A percentile compares a stretch with the other conserved stretches of the same genome.
Conservation (phyloP, 2,329 filamentous ascomycete genomes). For the Cordyceps javanica region DNA sequence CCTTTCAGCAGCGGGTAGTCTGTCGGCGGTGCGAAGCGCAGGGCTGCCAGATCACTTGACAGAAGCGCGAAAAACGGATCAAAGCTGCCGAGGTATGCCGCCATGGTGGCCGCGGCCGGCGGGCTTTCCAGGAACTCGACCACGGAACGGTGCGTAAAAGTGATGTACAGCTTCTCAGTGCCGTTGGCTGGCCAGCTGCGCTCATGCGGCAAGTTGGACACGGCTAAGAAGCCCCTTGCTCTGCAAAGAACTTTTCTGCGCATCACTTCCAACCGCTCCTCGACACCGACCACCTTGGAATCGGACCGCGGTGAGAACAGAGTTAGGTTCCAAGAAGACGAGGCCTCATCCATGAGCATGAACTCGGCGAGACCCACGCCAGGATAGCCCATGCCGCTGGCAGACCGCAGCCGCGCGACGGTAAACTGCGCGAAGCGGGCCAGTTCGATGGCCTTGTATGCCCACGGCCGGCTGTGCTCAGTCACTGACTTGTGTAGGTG, state of each 20-base stretch:
- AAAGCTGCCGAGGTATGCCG: not conserved
- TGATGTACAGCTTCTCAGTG: not conserved
- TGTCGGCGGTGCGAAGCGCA: not conserved
- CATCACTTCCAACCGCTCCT: not conserved
- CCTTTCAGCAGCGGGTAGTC: not conserved
- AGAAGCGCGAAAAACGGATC: not conserved
- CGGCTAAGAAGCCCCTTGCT: not conserved
- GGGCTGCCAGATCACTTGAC: not conserved
- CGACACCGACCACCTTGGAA: not conserved
- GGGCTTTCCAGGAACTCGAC: not conserved
- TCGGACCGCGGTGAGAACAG: conserved; percentile 1
- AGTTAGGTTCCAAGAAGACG: conserved; percentile 3
- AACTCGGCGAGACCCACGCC: not conserved
- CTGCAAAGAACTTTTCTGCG: not conserved
- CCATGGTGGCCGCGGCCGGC: not conserved
- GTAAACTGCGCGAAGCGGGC: not conserved
- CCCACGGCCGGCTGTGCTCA: not conserved
- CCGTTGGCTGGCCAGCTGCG: not conserved
- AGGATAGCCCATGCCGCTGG: not conserved
- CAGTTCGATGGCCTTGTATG: conserved; percentile 3
- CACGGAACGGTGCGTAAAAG: conserved; percentile 4
- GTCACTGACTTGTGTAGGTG: not conserved
- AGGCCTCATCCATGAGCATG: conserved; percentile 5
- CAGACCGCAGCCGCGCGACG: not conserved
- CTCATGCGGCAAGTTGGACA: not conserved